Percentiles rank a stretch among this genome's conserved stretches.
Evolutionary conservation across 1,284 basidiomycete genomes (phyloP).

Genomic region (Moesziomyces parantarcticus): DNA sequence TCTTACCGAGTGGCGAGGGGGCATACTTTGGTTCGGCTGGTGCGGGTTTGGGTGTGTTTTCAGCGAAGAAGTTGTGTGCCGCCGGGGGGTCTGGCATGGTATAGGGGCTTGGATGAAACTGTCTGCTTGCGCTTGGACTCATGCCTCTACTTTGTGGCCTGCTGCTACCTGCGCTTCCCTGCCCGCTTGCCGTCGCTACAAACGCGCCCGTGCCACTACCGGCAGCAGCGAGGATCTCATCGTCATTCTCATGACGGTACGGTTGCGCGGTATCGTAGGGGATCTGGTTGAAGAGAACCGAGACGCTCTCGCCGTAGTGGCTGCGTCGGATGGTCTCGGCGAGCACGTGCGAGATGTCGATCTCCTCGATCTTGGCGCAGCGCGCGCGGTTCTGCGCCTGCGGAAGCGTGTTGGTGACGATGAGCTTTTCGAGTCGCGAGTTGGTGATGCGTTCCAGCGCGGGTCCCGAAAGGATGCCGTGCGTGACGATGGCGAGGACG

Average conservation of each 20-base stretch:
- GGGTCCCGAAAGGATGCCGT: slow-evolving; percentile 92
- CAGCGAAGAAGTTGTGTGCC: slow-evolving; percentile 53
- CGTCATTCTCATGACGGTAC: slow-evolving; percentile 61
- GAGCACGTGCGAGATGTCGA: slow-evolving; percentile 93
- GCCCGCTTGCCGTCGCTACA: not conserved
- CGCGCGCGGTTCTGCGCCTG: slow-evolving; percentile 80
- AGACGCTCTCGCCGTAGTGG: slow-evolving; percentile 68
- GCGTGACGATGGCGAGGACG: slow-evolving; percentile 94
- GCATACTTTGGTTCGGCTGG: slow-evolving; percentile 11
- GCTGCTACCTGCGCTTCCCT: not conserved
- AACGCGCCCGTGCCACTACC: not conserved
- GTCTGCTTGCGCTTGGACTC: slow-evolving; percentile 9
- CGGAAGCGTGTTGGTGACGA: slow-evolving; percentile 98
- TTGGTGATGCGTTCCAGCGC: slow-evolving; percentile 74
- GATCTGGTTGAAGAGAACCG: slow-evolving; percentile 65
- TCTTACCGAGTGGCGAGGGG: slow-evolving; percentile 31
- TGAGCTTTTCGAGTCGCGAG: slow-evolving; percentile 83
- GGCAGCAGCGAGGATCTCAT: slow-evolving; percentile 14
- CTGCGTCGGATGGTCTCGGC: slow-evolving; percentile 95
- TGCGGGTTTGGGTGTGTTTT: slow-evolving; percentile 32
- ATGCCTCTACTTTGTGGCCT: slow-evolving; percentile 9
- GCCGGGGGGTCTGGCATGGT: slow-evolving; percentile 56
- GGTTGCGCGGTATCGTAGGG: slow-evolving; percentile 67
- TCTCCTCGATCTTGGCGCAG: slow-evolving; percentile 86
- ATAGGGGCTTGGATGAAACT: slow-evolving; percentile 48